Percentiles rank a stretch among this genome's conserved stretches.
Evolutionary conservation across 2,329 filamentous ascomycete species (phyloP).

Genomic region (Reticulascus tulasneorum): DNA sequence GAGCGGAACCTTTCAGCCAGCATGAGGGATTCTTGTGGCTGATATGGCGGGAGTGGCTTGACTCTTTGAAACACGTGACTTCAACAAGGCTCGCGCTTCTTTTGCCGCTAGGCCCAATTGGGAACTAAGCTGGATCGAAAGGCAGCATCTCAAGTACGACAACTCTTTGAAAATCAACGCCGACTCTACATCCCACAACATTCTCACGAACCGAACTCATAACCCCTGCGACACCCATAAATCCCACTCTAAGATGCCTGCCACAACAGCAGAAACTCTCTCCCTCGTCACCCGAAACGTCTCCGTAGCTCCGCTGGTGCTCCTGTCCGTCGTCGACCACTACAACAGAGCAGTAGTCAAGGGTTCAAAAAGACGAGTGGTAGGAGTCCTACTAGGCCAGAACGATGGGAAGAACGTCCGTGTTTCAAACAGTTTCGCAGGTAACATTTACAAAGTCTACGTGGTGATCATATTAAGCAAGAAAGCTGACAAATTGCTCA

Average conservation of each 20-base stretch:
- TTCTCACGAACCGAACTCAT: constrained; percentile 6
- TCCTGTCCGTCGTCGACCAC: constrained; percentile 96
- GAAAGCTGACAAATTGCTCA: constrained; percentile 32
- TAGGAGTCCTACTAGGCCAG: constrained; percentile 90
- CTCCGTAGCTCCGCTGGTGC: constrained; percentile 94
- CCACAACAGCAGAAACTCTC: constrained; percentile 94
- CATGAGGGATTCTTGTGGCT: too few species aligned
- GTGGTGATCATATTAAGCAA: too few species aligned
- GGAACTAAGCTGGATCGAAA: constrained; percentile 16
- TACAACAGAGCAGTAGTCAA: constrained; percentile 90
- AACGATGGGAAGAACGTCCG: constrained; percentile 95
- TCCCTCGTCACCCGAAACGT: constrained; percentile 92
- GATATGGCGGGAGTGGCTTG: background rate
- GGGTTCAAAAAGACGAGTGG: constrained; percentile 80
- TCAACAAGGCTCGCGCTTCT: constrained; percentile 14
- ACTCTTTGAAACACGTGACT: constrained; percentile 13
- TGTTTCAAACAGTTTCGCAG: constrained; percentile 98
- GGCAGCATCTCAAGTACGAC: constrained; percentile 22
- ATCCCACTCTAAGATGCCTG: constrained; percentile 65
- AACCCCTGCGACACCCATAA: constrained; percentile 4
- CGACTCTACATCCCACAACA: constrained; percentile 1
- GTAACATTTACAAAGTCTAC: too few species aligned
- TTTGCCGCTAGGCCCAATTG: constrained; percentile 13
- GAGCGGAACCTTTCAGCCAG: too few species aligned
- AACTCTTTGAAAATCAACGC: constrained; percentile 8